A percentile compares a stretch with the other conserved stretches of the same genome.
phyloP scores from a whole-genome alignment of 345 rosid genomes.

The Pistacia vera region DNA sequence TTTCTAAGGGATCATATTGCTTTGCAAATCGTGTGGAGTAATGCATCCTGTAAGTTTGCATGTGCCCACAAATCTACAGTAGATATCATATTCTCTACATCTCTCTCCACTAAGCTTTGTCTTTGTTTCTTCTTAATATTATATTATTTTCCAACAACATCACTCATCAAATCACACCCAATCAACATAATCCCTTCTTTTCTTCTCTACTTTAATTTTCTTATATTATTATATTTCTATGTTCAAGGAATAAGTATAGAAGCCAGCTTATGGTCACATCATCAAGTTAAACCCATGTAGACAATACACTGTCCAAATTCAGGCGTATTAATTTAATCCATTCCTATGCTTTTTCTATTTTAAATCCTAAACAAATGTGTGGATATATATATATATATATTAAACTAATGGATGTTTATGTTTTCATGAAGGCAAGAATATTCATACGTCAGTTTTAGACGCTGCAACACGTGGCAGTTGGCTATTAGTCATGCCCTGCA shows the following conservation, averaged over 20 bases:
- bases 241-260: neutral
- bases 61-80: constrained; percentile 64
- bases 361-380: no score
- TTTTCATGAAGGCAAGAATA: neutral
- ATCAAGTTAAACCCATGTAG: neutral
- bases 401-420: no score
- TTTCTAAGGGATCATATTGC: constrained; percentile 26
- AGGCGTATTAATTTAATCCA: neutral
- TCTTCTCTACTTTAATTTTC: constrained; percentile 19
- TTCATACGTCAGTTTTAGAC: constrained; percentile 12
- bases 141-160: constrained; percentile 21
- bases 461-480: constrained; percentile 10
- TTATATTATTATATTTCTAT: neutral
- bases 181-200: constrained; percentile 45
- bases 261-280: neutral
- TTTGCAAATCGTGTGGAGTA: constrained; percentile 33
- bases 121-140: constrained; percentile 31
- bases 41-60: constrained; percentile 37
- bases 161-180: constrained; percentile 53
- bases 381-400: no score
- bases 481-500: neutral
- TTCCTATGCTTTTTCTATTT: no score
- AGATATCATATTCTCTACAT: constrained; percentile 51
- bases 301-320: neutral
- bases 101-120: constrained; percentile 63